Percentiles rank a stretch among this genome's conserved stretches.
These are phyloP conservation scores for Globisporangium iwayamae DNA, from an alignment of 352 stramenopile species.

Conservation along the genomic window DNA sequence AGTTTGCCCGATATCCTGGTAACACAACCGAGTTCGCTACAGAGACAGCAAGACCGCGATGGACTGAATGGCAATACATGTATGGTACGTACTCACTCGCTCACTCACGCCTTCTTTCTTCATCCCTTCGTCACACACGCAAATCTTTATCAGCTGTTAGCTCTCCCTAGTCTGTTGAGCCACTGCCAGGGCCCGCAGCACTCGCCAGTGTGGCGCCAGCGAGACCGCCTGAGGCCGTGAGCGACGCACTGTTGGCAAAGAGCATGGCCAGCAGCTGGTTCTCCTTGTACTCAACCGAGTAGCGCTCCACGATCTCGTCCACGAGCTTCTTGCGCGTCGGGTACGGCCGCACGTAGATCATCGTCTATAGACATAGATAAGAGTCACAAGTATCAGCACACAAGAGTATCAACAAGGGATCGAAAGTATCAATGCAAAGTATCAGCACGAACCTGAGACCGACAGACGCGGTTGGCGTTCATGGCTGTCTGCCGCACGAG, in stretches of 20 bases:
- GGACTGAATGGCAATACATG: background rate
- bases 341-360: conserved; percentile 81
- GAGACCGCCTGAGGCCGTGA: background rate
- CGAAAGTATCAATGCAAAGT: background rate
- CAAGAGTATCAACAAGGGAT: conserved; percentile 6
- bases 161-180: background rate
- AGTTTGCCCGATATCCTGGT: background rate
- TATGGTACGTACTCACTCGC: background rate
- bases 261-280: conserved; percentile 78
- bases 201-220: background rate
- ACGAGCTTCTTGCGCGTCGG: conserved; percentile 86
- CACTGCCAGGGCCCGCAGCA: background rate
- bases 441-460: conserved; percentile 51
- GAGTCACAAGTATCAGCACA: background rate
- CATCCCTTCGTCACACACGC: background rate
- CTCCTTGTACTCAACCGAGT: conserved; percentile 83
- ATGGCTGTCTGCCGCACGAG: conserved; percentile 85
- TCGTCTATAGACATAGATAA: conserved; percentile 35
- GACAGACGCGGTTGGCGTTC: conserved; percentile 86
- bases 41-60: background rate
- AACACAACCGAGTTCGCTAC: background rate
- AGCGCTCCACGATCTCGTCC: conserved; percentile 86
- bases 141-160: background rate
- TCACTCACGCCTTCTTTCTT: background rate
- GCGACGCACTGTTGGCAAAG: conserved; percentile 35